Evolutionary conservation across 371 early-diverging fungal species (phyloP), one percentile per base, ranked within the genome.

Genomic region (Mucor circinelloides): DNA sequence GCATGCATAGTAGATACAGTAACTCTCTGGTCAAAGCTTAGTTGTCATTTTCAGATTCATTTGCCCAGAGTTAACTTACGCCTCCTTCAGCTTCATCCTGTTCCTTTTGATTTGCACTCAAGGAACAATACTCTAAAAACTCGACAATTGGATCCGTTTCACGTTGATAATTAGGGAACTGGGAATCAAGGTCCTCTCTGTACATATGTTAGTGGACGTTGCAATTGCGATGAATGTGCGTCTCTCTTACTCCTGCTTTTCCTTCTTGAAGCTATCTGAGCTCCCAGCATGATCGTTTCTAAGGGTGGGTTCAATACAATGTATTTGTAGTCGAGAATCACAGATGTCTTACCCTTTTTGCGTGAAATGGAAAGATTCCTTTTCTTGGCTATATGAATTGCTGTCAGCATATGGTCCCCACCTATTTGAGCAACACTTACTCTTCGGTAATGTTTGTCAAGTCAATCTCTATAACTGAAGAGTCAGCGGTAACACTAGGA

Each of bases 1-100:
- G 85, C 75, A 52, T 90, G 90, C 66, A 89, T 72, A 0, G 90
- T 90, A 13, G 76, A 77, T 9, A 89, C 78, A 0, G 85, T 82
- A 3, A 89, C 89, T 34, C 72, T 75, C 66, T 83, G 67, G 0
- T 25, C 7, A 25, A 25, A 2, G 46, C 21, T 46, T 46, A 46
- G 21, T 46, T 8, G 40, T 17, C 17, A 40, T 40, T 3, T 21
- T 9, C 21, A 46, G 9, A 21, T 21, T 10, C 23, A 21, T 46
- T 10, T 46, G 10, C 5, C 1, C 2, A 10, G n/a, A 21, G 3
- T 21, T 0, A 62, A 25, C 63, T 69, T 68, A 70, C 74, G 23
- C 71, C 70, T 13, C 64, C 72, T 10, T 63, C 72, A 44, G 64
- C 74, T 59, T 66, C 73, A 48, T 79, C 83, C 67, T 78, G 59